Percentiles rank a stretch among this genome's conserved stretches.
These are phyloP conservation scores for Lasiodiplodia sp. DNA, from an alignment of 2,329 filamentous ascomycete species.

Conservation along the genomic window DNA sequence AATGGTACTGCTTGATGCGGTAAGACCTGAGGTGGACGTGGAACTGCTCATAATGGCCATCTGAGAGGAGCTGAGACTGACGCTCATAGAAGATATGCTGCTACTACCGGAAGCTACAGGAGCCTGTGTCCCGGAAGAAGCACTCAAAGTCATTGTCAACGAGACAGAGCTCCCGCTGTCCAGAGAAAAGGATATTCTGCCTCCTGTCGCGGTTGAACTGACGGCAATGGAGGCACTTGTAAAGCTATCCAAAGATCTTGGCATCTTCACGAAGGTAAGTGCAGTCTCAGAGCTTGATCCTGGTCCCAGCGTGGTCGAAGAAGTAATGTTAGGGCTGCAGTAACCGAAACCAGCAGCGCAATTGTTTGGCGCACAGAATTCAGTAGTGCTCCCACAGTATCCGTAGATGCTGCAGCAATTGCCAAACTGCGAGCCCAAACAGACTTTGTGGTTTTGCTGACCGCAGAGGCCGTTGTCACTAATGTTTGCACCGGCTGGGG, in stretches of 20 bases:
- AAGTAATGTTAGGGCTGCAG: background rate
- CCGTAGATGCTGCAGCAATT: slow-evolving; percentile 29
- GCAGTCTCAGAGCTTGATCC: background rate
- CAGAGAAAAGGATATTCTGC: background rate
- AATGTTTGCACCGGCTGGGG: background rate
- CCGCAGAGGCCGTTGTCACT: background rate
- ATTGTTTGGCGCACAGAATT: slow-evolving; percentile 23
- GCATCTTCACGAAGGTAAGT: background rate
- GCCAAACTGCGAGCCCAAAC: slow-evolving; percentile 26
- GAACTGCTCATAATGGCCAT: background rate
- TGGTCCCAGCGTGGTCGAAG: background rate
- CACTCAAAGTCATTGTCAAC: background rate
- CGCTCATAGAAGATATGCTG: background rate
- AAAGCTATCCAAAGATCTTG: background rate
- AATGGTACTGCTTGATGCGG: background rate
- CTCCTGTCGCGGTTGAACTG: background rate
- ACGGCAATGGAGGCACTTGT: background rate
- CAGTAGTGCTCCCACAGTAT: slow-evolving; percentile 26
- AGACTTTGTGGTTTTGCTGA: slow-evolving; percentile 16
- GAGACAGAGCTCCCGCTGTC: background rate
- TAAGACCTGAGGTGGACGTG: too few species aligned
- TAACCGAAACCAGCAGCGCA: slow-evolving; percentile 22
- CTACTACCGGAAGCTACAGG: background rate
- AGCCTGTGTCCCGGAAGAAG: background rate
- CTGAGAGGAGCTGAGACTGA: background rate